Evolutionary conservation across 768 basidiomycete genomes (phyloP).

Genomic region (Termitomyces sp.): DNA sequence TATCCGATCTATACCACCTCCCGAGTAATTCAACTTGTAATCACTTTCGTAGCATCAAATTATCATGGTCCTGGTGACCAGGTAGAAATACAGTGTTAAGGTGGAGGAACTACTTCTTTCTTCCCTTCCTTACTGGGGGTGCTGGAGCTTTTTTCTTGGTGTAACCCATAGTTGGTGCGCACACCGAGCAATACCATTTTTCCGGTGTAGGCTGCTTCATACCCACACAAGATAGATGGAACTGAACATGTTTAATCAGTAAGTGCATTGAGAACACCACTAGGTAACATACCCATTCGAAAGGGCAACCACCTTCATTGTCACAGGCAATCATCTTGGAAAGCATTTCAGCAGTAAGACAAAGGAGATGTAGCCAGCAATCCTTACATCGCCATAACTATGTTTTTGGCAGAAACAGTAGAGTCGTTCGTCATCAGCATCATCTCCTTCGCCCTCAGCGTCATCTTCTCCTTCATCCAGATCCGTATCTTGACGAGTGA

Average conservation of each 20-base stretch:
- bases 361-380: not conserved
- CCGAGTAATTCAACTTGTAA: not conserved
- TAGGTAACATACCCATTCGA: constrained; percentile 58
- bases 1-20: not conserved
- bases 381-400: constrained; percentile 44
- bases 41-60: not conserved
- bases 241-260: constrained; percentile 27
- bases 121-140: constrained; percentile 19
- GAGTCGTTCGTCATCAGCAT: constrained; percentile 41
- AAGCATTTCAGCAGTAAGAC: not conserved
- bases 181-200: constrained; percentile 53
- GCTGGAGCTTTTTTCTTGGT: constrained; percentile 18
- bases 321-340: constrained; percentile 69
- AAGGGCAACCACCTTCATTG: constrained; percentile 56
- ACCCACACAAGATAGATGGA: constrained; percentile 58
- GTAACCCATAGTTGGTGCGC: constrained; percentile 25
- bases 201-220: constrained; percentile 44
- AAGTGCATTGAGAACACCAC: not conserved
- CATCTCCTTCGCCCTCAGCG: constrained; percentile 34
- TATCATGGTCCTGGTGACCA: not conserved
- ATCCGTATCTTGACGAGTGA: constrained; percentile 27
- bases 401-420: constrained; percentile 51
- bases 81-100: not conserved
- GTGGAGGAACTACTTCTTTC: constrained; percentile 16
- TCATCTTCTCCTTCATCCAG: constrained; percentile 38